These are phyloP conservation scores for Candida ovalis DNA, from an alignment of 805 yeast species.

Conservation along the genomic window DNA sequence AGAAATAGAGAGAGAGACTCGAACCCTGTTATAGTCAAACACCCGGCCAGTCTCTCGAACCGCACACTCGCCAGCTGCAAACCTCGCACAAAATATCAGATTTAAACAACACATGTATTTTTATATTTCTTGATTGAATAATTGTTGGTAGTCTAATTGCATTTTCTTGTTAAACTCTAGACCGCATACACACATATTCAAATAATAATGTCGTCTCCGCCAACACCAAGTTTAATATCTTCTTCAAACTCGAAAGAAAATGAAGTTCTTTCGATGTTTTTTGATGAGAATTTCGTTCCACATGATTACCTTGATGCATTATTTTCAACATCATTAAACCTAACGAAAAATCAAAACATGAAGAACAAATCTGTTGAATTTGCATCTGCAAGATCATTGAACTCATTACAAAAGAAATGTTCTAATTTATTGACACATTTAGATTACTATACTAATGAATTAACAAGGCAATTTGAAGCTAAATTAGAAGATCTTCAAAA, in stretches of 20 bases:
- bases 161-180: too few relatives aligned
- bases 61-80: too few relatives aligned
- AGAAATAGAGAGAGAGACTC: too few relatives aligned
- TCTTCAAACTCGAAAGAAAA: constrained; percentile 18
- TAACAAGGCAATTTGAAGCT: constrained; percentile 49
- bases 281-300: constrained; percentile 63
- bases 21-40: too few relatives aligned
- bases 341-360: constrained; percentile 8
- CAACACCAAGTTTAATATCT: neutral
- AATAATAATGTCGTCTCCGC: neutral
- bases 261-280: constrained; percentile 60
- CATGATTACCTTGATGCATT: constrained; percentile 63
- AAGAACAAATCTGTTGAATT: constrained; percentile 28
- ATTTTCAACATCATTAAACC: constrained; percentile 38
- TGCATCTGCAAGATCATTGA: constrained; percentile 29
- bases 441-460: constrained; percentile 58
- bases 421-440: constrained; percentile 52
- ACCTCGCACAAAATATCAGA: too few relatives aligned
- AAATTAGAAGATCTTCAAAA: constrained; percentile 46
- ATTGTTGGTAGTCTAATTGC: too few relatives aligned
- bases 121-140: too few relatives aligned
- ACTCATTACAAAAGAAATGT: constrained; percentile 44
- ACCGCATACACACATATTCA: neutral
- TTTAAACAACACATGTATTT: too few relatives aligned
- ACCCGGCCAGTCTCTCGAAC: too few relatives aligned